Conservation (phyloP, 2,329 filamentous ascomycete species). For the Stenocarpella maydis region DNA sequence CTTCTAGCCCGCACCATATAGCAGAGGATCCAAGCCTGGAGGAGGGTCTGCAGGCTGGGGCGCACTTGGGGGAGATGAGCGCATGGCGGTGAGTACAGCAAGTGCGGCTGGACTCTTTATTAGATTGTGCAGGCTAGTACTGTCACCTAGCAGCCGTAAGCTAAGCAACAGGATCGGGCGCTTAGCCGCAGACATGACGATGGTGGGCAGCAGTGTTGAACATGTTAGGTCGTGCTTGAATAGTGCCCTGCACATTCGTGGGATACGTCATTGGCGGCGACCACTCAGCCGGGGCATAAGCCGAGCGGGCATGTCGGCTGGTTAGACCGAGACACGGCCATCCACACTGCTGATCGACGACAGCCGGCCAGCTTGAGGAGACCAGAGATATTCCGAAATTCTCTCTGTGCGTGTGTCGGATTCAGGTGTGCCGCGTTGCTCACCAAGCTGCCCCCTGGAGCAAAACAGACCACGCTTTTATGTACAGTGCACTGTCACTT, state of each 20-base stretch:
- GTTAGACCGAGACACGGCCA: slow-evolving; percentile 1
- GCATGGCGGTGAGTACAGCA: not conserved
- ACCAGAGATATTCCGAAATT: not conserved
- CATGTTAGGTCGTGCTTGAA: not conserved
- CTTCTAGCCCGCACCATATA: not conserved
- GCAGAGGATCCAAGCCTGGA: not conserved
- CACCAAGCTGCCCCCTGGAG: not conserved
- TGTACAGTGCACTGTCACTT: not conserved
- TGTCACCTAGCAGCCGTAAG: not conserved
- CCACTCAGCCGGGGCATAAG: not conserved
- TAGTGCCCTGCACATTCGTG: not conserved
- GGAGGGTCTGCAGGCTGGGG: not conserved
- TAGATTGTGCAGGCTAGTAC: not conserved
- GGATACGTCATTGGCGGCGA: slow-evolving; percentile 13
- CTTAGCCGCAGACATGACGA: slow-evolving; percentile 8
- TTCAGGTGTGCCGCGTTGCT: not conserved
- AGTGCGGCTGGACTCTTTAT: not conserved
- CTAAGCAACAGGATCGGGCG: slow-evolving; percentile 8
- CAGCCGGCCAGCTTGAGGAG: not conserved
- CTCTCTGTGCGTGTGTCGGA: not conserved
- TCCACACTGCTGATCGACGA: not conserved
- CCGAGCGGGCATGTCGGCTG: not conserved
- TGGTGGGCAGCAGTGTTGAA: slow-evolving; percentile 16
- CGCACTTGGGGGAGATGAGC: not conserved
- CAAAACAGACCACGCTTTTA: too few species aligned